Conservation (phyloP, 2,329 filamentous ascomycete species). For the Ambrosiella cleistominuta region DNA sequence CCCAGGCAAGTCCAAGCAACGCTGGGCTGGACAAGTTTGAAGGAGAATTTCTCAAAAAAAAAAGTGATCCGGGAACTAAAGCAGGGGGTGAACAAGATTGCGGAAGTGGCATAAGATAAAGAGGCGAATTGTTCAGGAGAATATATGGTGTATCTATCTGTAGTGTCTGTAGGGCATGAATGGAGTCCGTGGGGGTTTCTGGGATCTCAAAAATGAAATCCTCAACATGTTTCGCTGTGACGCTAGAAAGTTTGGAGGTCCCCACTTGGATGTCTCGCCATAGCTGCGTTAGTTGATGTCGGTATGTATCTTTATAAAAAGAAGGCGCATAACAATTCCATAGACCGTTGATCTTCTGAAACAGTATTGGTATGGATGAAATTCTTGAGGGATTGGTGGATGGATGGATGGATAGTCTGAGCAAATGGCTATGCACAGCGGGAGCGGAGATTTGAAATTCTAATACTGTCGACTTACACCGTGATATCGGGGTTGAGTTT, state of each 20-base stretch:
- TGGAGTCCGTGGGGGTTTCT: background rate
- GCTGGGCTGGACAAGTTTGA: background rate
- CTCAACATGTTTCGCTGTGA: background rate
- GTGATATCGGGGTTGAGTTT: background rate
- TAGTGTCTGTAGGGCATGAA: background rate
- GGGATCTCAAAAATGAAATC: background rate
- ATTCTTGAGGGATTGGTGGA: too few species aligned
- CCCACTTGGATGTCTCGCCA: background rate
- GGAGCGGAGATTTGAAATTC: too few species aligned
- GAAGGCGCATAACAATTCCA: too few species aligned
- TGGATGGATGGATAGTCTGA: too few species aligned
- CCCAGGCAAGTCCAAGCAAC: background rate
- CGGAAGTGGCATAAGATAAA: too few species aligned
- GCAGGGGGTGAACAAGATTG: too few species aligned
- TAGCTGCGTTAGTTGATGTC: background rate
- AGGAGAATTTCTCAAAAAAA: too few species aligned
- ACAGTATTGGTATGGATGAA: too few species aligned
- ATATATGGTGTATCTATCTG: background rate
- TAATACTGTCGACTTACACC: background rate
- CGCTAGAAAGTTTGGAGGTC: background rate
- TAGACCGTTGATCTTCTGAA: too few species aligned
- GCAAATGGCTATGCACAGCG: too few species aligned
- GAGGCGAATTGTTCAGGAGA: too few species aligned
- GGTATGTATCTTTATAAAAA: background rate
- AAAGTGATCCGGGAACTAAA: too few species aligned